These are phyloP conservation scores for Fimicolochytrium jonesii DNA, from an alignment of 192 early-diverging fungal species.

Conservation along the genomic window DNA sequence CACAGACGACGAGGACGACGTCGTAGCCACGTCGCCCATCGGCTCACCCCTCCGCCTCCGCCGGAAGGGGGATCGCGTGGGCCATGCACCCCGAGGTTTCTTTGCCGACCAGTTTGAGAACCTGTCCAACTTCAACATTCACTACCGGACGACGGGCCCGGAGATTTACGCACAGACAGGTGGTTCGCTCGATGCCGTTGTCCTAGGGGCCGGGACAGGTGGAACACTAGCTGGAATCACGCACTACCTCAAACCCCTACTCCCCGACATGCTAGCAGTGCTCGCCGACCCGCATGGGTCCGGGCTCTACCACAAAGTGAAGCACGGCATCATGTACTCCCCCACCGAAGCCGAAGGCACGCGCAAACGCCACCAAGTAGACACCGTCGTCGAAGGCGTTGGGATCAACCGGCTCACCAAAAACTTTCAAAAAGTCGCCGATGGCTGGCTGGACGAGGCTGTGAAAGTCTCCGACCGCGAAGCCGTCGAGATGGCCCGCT, in stretches of 20 bases:
- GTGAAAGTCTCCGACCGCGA: slow-evolving; percentile 80
- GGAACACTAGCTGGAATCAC: slow-evolving; percentile 89
- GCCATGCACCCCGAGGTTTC: slow-evolving; percentile 45
- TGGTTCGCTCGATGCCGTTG: slow-evolving; percentile 69
- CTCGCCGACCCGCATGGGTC: slow-evolving; percentile 92
- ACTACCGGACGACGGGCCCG: slow-evolving; percentile 80
- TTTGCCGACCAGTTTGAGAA: slow-evolving; percentile 98
- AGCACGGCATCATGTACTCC: slow-evolving; percentile 88
- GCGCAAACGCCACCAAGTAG: slow-evolving; percentile 90
- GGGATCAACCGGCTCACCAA: slow-evolving; percentile 90
- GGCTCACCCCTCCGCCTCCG: not conserved
- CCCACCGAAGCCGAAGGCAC: slow-evolving; percentile 84
- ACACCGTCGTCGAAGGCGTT: slow-evolving; percentile 94
- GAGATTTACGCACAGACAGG: slow-evolving; percentile 78
- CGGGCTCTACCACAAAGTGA: slow-evolving; percentile 86
- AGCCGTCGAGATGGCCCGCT: slow-evolving; percentile 85
- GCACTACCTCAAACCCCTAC: slow-evolving; percentile 69
- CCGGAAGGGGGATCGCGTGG: slow-evolving; percentile 14
- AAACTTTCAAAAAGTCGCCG: slow-evolving; percentile 65
- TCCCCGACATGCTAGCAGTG: slow-evolving; percentile 61
- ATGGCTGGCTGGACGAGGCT: slow-evolving; percentile 71
- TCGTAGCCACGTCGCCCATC: not conserved
- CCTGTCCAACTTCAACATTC: slow-evolving; percentile 70
- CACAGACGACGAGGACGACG: too few relatives aligned
- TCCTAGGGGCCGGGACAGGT: slow-evolving; percentile 67